Evolutionary conservation across 2,329 filamentous ascomycete genomes (phyloP).

Genomic region (Aureobasidium mangrovei): DNA sequence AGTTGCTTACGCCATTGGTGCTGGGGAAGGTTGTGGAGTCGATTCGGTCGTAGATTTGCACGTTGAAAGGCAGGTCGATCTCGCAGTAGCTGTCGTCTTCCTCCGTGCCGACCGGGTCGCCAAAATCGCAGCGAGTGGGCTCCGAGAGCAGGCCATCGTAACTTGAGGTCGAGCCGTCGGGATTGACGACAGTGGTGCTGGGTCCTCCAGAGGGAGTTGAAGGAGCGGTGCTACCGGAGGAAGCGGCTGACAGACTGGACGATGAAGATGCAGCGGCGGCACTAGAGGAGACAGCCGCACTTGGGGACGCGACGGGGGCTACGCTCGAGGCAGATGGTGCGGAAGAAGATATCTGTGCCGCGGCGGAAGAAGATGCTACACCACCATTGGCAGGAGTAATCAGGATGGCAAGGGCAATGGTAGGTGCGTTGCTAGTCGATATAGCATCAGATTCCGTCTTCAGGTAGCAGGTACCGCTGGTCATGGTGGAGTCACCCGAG

Average conservation of each 20-base stretch:
- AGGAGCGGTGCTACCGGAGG: conserved; percentile 12
- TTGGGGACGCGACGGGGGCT: conserved; percentile 9
- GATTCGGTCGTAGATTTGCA: conserved; percentile 21
- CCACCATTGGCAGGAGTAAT: not conserved
- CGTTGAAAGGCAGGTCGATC: conserved; percentile 24
- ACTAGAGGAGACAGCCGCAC: not conserved
- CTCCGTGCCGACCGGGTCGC: conserved; percentile 20
- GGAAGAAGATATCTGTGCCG: not conserved
- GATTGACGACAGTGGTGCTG: conserved; percentile 13
- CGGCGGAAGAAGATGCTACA: not conserved
- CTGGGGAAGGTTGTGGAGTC: conserved; percentile 20
- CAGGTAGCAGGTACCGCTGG: conserved; percentile 12
- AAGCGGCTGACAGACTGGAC: conserved; percentile 3
- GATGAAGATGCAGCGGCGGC: conserved; percentile 9
- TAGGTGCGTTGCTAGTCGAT: not conserved
- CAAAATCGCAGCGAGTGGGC: conserved; percentile 27
- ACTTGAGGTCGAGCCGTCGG: conserved; percentile 3
- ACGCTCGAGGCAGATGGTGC: conserved; percentile 7
- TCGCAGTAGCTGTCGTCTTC: conserved; percentile 29
- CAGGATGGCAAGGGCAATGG: not conserved
- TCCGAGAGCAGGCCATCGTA: conserved; percentile 17
- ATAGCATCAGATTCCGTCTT: not conserved
- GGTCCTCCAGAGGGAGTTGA: conserved; percentile 3
- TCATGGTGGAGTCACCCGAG: conserved; percentile 15
- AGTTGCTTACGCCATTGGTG: conserved; percentile 23